These are phyloP conservation scores for Plectosphaerella cucumerina DNA, from an alignment of 2,329 filamentous ascomycete genomes.

Conservation along the genomic window DNA sequence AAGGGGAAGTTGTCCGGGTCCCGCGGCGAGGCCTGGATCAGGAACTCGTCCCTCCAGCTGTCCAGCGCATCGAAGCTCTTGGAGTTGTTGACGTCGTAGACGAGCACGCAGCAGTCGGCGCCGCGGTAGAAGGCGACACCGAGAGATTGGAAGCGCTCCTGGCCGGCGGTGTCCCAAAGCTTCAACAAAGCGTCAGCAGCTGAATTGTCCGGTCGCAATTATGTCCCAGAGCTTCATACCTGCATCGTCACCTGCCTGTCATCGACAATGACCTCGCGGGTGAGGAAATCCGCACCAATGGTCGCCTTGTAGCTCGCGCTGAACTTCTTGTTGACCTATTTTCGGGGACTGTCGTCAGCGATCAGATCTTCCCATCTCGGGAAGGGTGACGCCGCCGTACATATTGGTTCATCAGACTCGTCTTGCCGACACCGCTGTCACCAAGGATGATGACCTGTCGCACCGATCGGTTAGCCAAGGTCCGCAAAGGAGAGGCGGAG, in stretches of 20 bases:
- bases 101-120: slow-evolving; percentile 95
- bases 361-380: background rate
- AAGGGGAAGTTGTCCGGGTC: slow-evolving; percentile 98
- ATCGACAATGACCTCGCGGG: slow-evolving; percentile 95
- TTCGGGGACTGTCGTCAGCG: background rate
- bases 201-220: slow-evolving; percentile 1
- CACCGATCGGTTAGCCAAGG: background rate
- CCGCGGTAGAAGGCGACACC: slow-evolving; percentile 97
- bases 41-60: slow-evolving; percentile 96
- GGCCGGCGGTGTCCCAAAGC: slow-evolving; percentile 97
- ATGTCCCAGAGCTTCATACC: slow-evolving; percentile 42
- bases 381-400: slow-evolving; percentile 48
- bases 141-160: slow-evolving; percentile 95
- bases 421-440: slow-evolving; percentile 98
- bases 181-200: slow-evolving; percentile 28
- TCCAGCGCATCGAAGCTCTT: slow-evolving; percentile 99
- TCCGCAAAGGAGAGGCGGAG: no score
- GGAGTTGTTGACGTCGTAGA: slow-evolving; percentile 98
- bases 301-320: slow-evolving; percentile 99
- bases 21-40: slow-evolving; percentile 94
- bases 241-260: slow-evolving; percentile 98
- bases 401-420: slow-evolving; percentile 99
- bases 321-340: slow-evolving; percentile 99
- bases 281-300: slow-evolving; percentile 97
- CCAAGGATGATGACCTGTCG: slow-evolving; percentile 94